Evolutionary conservation across 2,329 filamentous ascomycete genomes (phyloP).

Genomic region (Waltergamsia citrina): DNA sequence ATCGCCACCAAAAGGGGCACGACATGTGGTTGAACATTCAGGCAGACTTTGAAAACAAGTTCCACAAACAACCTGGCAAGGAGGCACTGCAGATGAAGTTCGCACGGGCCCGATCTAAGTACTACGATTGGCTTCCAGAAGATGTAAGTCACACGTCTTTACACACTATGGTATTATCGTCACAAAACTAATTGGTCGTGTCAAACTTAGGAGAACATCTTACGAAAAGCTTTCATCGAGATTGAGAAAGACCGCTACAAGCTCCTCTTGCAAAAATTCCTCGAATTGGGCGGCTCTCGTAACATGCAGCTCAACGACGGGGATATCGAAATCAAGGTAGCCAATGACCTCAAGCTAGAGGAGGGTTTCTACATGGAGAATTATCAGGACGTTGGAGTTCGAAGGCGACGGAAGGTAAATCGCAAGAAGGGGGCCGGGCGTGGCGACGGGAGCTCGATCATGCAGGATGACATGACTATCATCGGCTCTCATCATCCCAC

Average conservation of each 20-base stretch:
- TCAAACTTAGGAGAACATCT: constrained; percentile 29
- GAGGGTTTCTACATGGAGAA: constrained; percentile 24
- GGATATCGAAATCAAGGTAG: constrained; percentile 3
- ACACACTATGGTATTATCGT: neutral
- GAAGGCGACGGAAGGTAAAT: constrained; percentile 6
- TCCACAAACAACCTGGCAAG: constrained; percentile 26
- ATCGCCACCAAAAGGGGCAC: constrained; percentile 38
- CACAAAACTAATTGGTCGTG: no score
- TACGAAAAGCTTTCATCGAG: constrained; percentile 27
- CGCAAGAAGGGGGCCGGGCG: neutral
- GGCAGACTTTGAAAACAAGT: constrained; percentile 25
- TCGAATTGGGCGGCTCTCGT: constrained; percentile 37
- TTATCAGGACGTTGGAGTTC: constrained; percentile 4
- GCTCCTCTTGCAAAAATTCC: constrained; percentile 31
- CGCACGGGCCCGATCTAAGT: constrained; percentile 37
- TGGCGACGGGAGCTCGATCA: neutral
- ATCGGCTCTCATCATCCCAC: neutral
- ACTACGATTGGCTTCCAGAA: constrained; percentile 34
- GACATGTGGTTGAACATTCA: constrained; percentile 50
- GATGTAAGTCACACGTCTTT: constrained; percentile 33
- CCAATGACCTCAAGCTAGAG: constrained; percentile 10
- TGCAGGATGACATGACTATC: neutral
- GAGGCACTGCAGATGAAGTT: constrained; percentile 49
- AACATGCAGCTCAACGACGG: constrained; percentile 36
- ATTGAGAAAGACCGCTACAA: constrained; percentile 34